These are phyloP conservation scores for Mycosphaerelloides madeirae DNA, from an alignment of 2,329 filamentous ascomycete genomes.

Conservation along the genomic window DNA sequence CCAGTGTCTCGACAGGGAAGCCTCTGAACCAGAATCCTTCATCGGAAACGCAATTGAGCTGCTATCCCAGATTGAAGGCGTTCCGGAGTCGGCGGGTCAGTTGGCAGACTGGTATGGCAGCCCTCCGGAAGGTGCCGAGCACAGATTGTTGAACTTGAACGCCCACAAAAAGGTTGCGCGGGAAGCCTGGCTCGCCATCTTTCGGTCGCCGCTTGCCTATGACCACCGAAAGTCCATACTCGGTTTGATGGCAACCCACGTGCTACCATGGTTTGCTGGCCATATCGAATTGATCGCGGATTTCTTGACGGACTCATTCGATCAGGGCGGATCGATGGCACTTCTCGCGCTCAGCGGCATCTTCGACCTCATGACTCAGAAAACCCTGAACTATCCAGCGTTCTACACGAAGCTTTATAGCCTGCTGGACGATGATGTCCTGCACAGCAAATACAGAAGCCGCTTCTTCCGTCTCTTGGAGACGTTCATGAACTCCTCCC, in stretches of 20 bases:
- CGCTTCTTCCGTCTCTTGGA: conserved; percentile 89
- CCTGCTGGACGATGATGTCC: conserved; percentile 73
- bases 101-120: conserved; percentile 65
- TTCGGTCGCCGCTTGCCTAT: conserved; percentile 62
- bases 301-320: conserved; percentile 91
- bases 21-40: conserved; percentile 31
- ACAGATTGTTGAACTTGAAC: conserved; percentile 59
- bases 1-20: conserved; percentile 42
- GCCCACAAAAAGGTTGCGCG: conserved; percentile 77
- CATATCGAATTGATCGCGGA: conserved; percentile 89
- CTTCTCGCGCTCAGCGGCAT: conserved; percentile 86
- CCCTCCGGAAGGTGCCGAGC: conserved; percentile 62
- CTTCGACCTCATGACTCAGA: conserved; percentile 88
- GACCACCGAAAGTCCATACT: conserved; percentile 77
- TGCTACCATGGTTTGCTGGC: conserved; percentile 77
- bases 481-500: conserved; percentile 83
- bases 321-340: conserved; percentile 78
- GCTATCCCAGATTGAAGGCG: conserved; percentile 62
- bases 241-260: conserved; percentile 66
- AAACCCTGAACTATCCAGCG: conserved; percentile 78
- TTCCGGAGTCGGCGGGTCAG: conserved; percentile 63
- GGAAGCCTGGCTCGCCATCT: conserved; percentile 77
- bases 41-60: conserved; percentile 59
- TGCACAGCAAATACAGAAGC: conserved; percentile 92
- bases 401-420: conserved; percentile 96